phyloP scores from a whole-genome alignment of 805 yeast species.

The Candida ulmi region DNA sequence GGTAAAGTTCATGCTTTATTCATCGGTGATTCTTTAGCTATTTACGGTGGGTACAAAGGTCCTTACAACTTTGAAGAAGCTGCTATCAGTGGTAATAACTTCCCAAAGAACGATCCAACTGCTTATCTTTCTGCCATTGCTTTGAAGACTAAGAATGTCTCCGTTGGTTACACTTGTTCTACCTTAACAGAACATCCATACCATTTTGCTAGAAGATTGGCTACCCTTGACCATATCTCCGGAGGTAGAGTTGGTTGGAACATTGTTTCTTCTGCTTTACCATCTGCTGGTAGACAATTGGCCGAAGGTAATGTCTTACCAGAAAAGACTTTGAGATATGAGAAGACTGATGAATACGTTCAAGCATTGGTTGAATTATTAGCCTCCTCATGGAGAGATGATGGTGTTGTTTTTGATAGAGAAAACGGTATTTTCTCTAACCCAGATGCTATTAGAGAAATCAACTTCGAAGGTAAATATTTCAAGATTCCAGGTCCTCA shows the following conservation, averaged over 20 bases:
- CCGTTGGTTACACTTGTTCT: slow-evolving; percentile 35
- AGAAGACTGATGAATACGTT: slow-evolving; percentile 34
- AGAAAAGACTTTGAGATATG: slow-evolving; percentile 35
- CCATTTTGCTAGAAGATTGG: slow-evolving; percentile 34
- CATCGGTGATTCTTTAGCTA: slow-evolving; percentile 32
- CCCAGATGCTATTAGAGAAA: slow-evolving; percentile 31
- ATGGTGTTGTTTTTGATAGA: slow-evolving; percentile 22
- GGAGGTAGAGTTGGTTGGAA: slow-evolving; percentile 41
- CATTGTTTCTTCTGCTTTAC: slow-evolving; percentile 35
- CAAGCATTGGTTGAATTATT: slow-evolving; percentile 33
- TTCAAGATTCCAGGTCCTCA: slow-evolving; percentile 35
- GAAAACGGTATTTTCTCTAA: slow-evolving; percentile 28
- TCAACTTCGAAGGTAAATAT: slow-evolving; percentile 32
- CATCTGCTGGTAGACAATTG: slow-evolving; percentile 35
- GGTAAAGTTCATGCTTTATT: slow-evolving; percentile 31
- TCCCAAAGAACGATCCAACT: slow-evolving; percentile 30
- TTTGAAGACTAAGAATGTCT: slow-evolving; percentile 31
- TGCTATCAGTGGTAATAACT: slow-evolving; percentile 22
- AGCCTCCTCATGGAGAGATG: slow-evolving; percentile 37
- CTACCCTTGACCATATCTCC: slow-evolving; percentile 37
- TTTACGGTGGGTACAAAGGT: slow-evolving; percentile 33
- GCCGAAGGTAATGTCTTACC: slow-evolving; percentile 29
- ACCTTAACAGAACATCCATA: slow-evolving; percentile 38
- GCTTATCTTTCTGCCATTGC: slow-evolving; percentile 31
- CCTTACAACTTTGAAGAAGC: slow-evolving; percentile 28